These are phyloP conservation scores for Vachellia collinsii DNA, from an alignment of 306 rosid species.

Conservation along the genomic window DNA sequence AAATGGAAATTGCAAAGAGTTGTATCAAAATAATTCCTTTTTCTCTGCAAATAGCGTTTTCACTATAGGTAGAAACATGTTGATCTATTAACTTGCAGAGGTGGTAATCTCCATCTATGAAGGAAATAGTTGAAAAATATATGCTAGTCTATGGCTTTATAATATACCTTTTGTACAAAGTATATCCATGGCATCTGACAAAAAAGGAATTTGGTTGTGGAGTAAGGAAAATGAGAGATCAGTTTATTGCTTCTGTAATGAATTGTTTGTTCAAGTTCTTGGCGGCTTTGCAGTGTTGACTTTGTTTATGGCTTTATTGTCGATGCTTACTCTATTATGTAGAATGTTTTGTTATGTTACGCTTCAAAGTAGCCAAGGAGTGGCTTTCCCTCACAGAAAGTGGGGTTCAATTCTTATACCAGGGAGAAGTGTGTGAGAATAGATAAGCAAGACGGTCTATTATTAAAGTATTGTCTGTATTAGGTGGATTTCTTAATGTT, in stretches of 20 bases:
- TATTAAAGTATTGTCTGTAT: background rate
- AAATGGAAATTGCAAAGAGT: background rate
- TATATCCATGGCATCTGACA: background rate
- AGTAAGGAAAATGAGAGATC: conserved; percentile 1
- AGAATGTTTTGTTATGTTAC: background rate
- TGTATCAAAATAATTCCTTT: background rate
- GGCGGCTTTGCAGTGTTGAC: conserved; percentile 1
- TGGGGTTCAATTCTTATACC: background rate
- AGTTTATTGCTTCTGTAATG: conserved; percentile 1
- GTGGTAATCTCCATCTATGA: background rate
- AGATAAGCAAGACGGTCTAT: background rate
- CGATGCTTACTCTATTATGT: background rate
- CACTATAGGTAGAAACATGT: background rate
- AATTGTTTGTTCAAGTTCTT: background rate
- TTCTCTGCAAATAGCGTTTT: background rate
- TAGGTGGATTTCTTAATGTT: background rate
- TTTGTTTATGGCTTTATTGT: conserved; percentile 9
- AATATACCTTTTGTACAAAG: background rate
- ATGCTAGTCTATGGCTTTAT: background rate
- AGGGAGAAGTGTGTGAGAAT: background rate
- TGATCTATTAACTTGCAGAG: background rate
- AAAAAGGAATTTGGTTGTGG: background rate
- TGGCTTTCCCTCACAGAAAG: background rate
- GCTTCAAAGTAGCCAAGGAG: conserved; percentile 15
- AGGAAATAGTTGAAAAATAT: background rate